phyloP scores from a whole-genome alignment of 1,284 basidiomycete species.

The Cryptococcus hybrid region DNA sequence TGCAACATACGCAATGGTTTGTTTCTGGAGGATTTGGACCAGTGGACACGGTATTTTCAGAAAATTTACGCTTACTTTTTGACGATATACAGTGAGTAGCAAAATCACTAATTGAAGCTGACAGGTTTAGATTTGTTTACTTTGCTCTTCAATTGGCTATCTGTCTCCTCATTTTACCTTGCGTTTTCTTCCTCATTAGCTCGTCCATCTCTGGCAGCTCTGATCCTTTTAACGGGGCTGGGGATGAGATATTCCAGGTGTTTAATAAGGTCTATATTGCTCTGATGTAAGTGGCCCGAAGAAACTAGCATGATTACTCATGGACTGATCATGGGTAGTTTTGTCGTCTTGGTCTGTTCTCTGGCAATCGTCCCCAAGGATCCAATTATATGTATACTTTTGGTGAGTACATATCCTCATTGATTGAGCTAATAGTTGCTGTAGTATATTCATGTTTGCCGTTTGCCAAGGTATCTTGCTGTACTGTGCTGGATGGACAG shows the following conservation, averaged over 20 bases:
- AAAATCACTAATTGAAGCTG: background rate
- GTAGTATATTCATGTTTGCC: constrained; percentile 53
- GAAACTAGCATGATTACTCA: background rate
- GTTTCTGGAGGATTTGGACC: constrained; percentile 82
- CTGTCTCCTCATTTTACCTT: constrained; percentile 63
- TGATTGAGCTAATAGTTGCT: constrained; percentile 29
- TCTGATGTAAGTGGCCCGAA: constrained; percentile 52
- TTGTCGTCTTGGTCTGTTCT: constrained; percentile 33
- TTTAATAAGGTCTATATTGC: constrained; percentile 60
- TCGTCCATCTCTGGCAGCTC: constrained; percentile 56
- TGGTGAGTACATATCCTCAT: constrained; percentile 59
- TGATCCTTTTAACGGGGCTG: constrained; percentile 76
- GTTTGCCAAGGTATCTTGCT: constrained; percentile 51
- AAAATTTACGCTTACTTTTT: constrained; percentile 69
- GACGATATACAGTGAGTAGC: constrained; percentile 40
- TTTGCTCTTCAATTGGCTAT: constrained; percentile 57
- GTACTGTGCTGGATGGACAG: constrained; percentile 84
- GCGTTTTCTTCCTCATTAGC: constrained; percentile 62
- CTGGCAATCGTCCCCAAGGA: constrained; percentile 84
- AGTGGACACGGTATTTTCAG: constrained; percentile 86
- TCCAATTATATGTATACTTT: constrained; percentile 77
- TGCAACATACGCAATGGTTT: constrained; percentile 78
- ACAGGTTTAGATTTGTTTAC: constrained; percentile 32
- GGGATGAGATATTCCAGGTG: constrained; percentile 71
- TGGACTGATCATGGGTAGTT: constrained; percentile 12